Conservation (phyloP, 1,139 yeast species). For the Candida frijolesensis region DNA sequence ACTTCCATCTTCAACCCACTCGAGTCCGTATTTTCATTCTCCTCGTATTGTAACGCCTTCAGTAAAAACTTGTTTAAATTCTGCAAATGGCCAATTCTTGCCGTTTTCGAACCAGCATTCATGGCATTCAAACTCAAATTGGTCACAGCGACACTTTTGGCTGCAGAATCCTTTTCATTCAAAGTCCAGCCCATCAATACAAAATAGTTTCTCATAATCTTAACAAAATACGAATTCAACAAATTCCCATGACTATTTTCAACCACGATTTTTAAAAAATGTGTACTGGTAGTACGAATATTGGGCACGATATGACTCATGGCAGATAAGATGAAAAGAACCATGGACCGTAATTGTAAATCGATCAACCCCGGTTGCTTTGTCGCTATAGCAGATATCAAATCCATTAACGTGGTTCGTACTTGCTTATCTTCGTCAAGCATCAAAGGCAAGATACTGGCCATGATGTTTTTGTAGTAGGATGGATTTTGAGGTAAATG, state of each 20-base stretch:
- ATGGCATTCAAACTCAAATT: constrained; percentile 38
- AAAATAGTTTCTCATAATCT: constrained; percentile 57
- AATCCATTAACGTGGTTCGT: constrained; percentile 56
- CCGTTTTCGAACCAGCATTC: constrained; percentile 40
- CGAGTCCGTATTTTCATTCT: constrained; percentile 7
- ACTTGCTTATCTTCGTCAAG: constrained; percentile 68
- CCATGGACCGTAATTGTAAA: constrained; percentile 65
- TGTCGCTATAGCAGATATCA: constrained; percentile 53
- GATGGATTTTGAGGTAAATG: constrained; percentile 53
- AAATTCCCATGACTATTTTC: constrained; percentile 48
- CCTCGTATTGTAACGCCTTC: constrained; percentile 35
- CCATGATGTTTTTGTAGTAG: constrained; percentile 58
- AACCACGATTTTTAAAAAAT: constrained; percentile 58
- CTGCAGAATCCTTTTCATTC: constrained; percentile 38
- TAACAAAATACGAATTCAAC: constrained; percentile 59
- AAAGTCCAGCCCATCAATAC: constrained; percentile 65
- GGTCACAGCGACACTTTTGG: constrained; percentile 48
- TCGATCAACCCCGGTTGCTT: constrained; percentile 60
- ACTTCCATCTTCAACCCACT: constrained; percentile 1
- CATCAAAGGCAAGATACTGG: constrained; percentile 57
- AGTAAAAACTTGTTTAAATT: constrained; percentile 44
- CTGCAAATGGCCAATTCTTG: constrained; percentile 45
- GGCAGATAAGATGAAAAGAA: constrained; percentile 83
- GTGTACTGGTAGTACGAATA: constrained; percentile 70
- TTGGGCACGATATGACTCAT: constrained; percentile 89